A percentile compares a stretch with the other conserved stretches of the same genome.
These are phyloP conservation scores for Mycosphaerelloides madeirae DNA, from an alignment of 2,329 filamentous ascomycete species.

Conservation along the genomic window DNA sequence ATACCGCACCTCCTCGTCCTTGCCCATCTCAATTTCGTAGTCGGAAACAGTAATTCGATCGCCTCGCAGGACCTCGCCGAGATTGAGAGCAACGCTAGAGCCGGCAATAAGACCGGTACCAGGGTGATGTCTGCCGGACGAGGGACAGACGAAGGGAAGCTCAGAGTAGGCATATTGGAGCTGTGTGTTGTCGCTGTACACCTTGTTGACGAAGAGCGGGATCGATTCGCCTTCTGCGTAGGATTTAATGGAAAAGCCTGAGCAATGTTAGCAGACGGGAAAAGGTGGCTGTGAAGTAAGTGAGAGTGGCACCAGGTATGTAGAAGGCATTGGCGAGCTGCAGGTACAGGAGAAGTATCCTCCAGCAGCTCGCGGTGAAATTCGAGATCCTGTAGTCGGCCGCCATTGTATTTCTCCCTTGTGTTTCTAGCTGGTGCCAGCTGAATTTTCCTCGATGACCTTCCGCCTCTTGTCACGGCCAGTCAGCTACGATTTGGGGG, in stretches of 20 bases:
- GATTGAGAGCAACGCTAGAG: conserved; percentile 72
- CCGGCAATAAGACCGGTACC: conserved; percentile 68
- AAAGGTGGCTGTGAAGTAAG: conserved; percentile 8
- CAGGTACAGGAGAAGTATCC: conserved; percentile 46
- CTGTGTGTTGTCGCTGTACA: conserved; percentile 83
- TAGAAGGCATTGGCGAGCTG: conserved; percentile 67
- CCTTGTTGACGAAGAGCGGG: conserved; percentile 85
- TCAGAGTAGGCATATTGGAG: conserved; percentile 90
- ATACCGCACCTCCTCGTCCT: conserved; percentile 66
- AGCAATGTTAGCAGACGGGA: conserved; percentile 11
- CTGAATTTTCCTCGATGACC: background rate
- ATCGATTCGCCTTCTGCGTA: conserved; percentile 73
- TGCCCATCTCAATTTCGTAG: conserved; percentile 72
- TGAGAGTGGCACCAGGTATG: conserved; percentile 64
- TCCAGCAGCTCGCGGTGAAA: conserved; percentile 36
- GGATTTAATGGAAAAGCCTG: conserved; percentile 77
- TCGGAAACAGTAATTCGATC: conserved; percentile 82
- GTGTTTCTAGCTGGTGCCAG: too few species aligned
- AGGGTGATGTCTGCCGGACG: conserved; percentile 61
- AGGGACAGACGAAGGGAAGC: conserved; percentile 80
- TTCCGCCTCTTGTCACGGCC: background rate
- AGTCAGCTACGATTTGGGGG: background rate
- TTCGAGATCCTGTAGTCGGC: conserved; percentile 36
- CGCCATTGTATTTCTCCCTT: conserved; percentile 28
- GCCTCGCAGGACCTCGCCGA: conserved; percentile 81